Evolutionary conservation across 352 stramenopile genomes (phyloP), one percentile per base, ranked within the genome.

Genomic region (Discostella stelligera): DNA sequence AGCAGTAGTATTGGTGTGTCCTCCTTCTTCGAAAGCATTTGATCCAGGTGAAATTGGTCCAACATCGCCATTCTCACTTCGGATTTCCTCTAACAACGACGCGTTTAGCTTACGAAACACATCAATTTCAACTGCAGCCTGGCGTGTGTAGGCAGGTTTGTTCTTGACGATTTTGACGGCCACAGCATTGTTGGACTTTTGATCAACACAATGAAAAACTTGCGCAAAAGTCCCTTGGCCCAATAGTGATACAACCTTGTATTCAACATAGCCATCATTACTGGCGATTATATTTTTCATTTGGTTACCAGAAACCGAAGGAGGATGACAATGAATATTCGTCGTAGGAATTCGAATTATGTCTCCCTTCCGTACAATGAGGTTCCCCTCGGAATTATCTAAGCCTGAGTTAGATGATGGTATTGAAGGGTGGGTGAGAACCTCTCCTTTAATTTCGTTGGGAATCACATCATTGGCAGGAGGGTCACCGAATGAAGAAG

Each of bases 141-240:
- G 97, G 58, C 95, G 87, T 23, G 92, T 94, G 82, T 98, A 99
- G 44, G 95, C 95, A 18, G 91, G 89, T 65, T 97, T 97, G 83
- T 98, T 98, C 80, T 98, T 98, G 25, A 99, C 96, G 80, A 99
- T 96, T 88, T 99, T 99, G 60, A 99, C 85, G 0, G 96, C 97
- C 8, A 99, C 95, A 13, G 94, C 84, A 58, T 94, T 78, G 53
- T 93, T 86, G 14, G 91, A 96, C 55, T 86, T 79, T 62, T 74
- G 27, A 66, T 98, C 92, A 10, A 96, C 71, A 75, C 96, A 98
- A 66, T 93, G 90, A 27, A 99, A 97, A 20, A 99, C 97, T 89
- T 99, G 97, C 0, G 97, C 97, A 84, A 99, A 99, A 0, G 96
- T 98, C 2, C 97, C 97, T 69, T 96, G 93, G 11, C 97, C 97